Base-by-base conservation (phyloP, 371 early-diverging fungal genomes). In the Mucor lusitanicus region DNA sequence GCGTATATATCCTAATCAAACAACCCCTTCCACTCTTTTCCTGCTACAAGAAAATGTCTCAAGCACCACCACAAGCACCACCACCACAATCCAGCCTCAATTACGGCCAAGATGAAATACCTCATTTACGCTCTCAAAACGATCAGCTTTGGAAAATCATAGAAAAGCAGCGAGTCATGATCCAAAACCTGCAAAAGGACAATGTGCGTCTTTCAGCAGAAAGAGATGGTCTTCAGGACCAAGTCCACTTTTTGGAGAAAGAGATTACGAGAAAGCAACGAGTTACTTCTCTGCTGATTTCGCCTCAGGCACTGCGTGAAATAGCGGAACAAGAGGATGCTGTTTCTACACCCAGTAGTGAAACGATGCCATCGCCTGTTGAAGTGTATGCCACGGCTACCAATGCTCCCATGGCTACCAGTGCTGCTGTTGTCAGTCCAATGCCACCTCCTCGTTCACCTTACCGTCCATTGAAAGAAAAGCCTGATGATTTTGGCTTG, bases 61-160 rank as follows among this genome's bases (percentile, higher is more conserved):
- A 64, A 25, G 28, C 27, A 23, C 61, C n/a, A 3, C 44, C n/a
- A n/a, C n/a, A n/a, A n/a, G n/a, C n/a, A 19, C 27, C 8, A 21
- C 7, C 60, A 33, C 7, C 3, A 15, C 39, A 59, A 21, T 37
- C 55, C 33, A 56, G 39, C 53, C 46, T 65, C 19, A 65, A 25
- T n/a, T 64, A 60, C 39, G 64, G 69, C 19, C 70, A 65, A 62
- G 76, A 75, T 46, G 72, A 75, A 33, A 64, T 69, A 42, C 46
- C 64, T n/a, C 76, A 72, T 23, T 63, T 75, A 61, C 63, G 72
- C 27, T 75, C 72, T 54, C 95, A 96, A 72, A 95, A 94, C 65
- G 92, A 92, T 53, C 92, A 92, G 69, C 87, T 96, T 30, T 95
- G 95, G 93, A 92, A 89, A 72, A 91, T 95, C 66, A 91, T 95